These are phyloP conservation scores for Salvia sclarea DNA, from an alignment of 305 asterid species.

Conservation along the genomic window DNA sequence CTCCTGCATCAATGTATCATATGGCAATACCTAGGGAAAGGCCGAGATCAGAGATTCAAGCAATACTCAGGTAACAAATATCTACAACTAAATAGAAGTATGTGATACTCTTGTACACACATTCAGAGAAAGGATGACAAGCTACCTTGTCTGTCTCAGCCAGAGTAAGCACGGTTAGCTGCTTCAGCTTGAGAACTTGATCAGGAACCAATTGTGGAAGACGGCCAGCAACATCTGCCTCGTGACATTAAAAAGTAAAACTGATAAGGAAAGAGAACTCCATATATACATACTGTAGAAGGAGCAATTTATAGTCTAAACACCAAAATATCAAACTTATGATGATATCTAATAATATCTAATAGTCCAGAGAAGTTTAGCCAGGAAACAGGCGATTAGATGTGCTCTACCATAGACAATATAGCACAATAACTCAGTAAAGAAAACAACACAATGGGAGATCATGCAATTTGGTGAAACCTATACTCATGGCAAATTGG, in stretches of 20 bases:
- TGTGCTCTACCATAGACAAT: not conserved
- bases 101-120: not conserved
- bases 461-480: conserved; percentile 13
- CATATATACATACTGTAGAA: not conserved
- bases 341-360: conserved; percentile 15
- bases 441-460: conserved; percentile 13
- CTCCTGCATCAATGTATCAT: conserved; percentile 77
- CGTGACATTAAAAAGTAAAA: conserved; percentile 22
- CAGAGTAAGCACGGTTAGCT: conserved; percentile 83
- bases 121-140: conserved; percentile 24
- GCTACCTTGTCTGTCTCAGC: conserved; percentile 86
- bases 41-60: conserved; percentile 2
- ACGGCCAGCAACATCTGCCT: conserved; percentile 52
- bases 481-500: conserved; percentile 18
- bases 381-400: not conserved
- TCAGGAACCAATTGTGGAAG: conserved; percentile 78
- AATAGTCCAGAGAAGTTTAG: not conserved
- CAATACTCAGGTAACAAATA: not conserved
- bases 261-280: not conserved
- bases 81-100: not conserved
- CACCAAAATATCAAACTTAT: conserved; percentile 20
- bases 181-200: conserved; percentile 86
- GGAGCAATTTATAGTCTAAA: not conserved
- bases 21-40: conserved; percentile 65
- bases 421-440: not conserved